Evolutionary conservation across 1,284 basidiomycete species (phyloP).

Genomic region (Rhizoctonia solani): DNA sequence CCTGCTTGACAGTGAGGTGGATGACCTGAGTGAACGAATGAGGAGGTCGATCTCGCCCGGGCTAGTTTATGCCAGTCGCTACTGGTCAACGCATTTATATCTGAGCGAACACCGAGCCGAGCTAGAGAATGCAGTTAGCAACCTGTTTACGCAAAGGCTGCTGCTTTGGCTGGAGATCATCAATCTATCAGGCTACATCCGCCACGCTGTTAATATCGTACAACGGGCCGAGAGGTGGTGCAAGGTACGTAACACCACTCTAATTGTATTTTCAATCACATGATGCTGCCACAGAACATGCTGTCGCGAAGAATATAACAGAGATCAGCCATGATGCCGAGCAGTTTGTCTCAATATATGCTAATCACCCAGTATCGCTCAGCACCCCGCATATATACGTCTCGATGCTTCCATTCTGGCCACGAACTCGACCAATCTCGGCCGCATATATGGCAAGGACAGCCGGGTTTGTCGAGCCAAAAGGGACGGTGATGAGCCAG

Average conservation of each 20-base stretch:
- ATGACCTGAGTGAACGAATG: background rate
- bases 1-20: background rate
- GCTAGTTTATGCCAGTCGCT: slow-evolving; percentile 11
- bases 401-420: slow-evolving; percentile 7
- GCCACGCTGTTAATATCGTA: background rate
- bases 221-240: background rate
- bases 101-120: background rate
- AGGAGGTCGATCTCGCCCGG: background rate
- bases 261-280: background rate
- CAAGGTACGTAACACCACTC: background rate
- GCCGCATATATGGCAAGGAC: background rate
- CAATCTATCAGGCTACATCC: background rate
- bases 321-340: background rate
- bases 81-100: background rate
- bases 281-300: no score
- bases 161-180: slow-evolving; percentile 23
- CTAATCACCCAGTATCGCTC: background rate
- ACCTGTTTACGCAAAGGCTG: background rate
- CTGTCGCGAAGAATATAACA: no score
- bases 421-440: background rate
- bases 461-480: background rate
- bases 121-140: background rate
- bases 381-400: slow-evolving; percentile 12
- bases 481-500: no score
- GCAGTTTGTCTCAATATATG: background rate